Base-by-base conservation (phyloP, 768 basidiomycete genomes). In the Phaffia tasmanica region DNA sequence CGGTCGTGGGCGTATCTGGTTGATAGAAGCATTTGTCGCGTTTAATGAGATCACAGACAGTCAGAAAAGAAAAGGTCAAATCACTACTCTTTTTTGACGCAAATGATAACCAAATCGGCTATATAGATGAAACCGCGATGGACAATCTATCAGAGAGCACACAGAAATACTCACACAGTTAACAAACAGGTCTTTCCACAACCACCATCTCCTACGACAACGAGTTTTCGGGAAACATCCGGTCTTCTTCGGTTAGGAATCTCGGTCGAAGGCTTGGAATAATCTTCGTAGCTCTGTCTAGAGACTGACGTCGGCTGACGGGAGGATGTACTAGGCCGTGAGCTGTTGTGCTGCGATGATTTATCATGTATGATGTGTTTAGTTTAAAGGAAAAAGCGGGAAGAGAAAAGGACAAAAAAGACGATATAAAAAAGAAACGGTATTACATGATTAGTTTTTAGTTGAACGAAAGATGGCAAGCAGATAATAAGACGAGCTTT, bases 151-250 rank as follows among this genome's bases (percentile, higher is more conserved):
- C 32, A 29, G 30, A 5, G 46, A 30, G 21, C 14, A 1, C 19
- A 23, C 6, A 19, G 47, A 16, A 0, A 7, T 19, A 67, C 66
- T 54, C 61, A 69, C 67, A 69, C 63, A 1, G 62, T 64, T n/a
- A 69, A 55, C 58, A 69, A 21, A n/a, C 62, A 69, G 9, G 67
- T 69, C 63, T 69, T 69, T 15, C 67, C 67, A 25, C 67, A 64
- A 15, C 67, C 67, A 30, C 67, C 67, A 56, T 69, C 67, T 1
- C 67, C 67, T 4, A 68, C 67, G 42, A 68, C 67, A 25, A 68
- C 67, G 35, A 68, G 67, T 35, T 68, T 68, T 35, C 61, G 27
- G 27, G 25, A 56, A 30, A 67, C 53, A 42, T 67, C 65, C 19
- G 65, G 65, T 60, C 51, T 64, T 15, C 55, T 29, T 3, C 65